A percentile compares a stretch with the other conserved stretches of the same genome.
Evolutionary conservation across 2,329 filamentous ascomycete species (phyloP).

Genomic region (Penicillium freii): DNA sequence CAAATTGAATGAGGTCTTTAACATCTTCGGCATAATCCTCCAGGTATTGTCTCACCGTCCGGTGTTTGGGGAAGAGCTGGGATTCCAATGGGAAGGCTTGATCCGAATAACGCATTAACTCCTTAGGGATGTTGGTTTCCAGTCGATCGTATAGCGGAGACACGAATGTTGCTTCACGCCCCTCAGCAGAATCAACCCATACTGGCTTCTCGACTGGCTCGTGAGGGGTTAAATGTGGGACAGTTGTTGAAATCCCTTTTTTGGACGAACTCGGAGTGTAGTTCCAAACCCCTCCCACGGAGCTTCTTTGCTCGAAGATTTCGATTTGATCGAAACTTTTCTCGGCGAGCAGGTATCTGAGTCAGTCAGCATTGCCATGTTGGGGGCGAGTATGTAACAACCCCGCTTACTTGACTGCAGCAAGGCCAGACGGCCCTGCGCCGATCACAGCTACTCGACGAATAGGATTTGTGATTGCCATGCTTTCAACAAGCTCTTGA

Average conservation of each 20-base stretch:
- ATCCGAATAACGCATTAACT: slow-evolving; percentile 78
- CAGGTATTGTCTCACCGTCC: slow-evolving; percentile 71
- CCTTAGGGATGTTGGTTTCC: slow-evolving; percentile 82
- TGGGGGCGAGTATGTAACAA: background rate
- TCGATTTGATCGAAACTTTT: slow-evolving; percentile 67
- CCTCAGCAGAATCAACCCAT: slow-evolving; percentile 37
- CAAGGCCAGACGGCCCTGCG: slow-evolving; percentile 75
- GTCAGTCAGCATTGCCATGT: slow-evolving; percentile 18
- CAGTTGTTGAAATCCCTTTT: slow-evolving; percentile 40
- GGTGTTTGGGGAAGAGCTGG: slow-evolving; percentile 71
- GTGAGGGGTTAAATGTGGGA: slow-evolving; percentile 68
- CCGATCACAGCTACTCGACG: slow-evolving; percentile 70
- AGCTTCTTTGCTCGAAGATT: slow-evolving; percentile 76
- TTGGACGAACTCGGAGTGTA: slow-evolving; percentile 59
- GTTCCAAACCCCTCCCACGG: slow-evolving; percentile 83
- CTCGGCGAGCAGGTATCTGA: slow-evolving; percentile 69
- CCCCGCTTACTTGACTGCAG: slow-evolving; percentile 63
- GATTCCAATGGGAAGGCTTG: slow-evolving; percentile 61
- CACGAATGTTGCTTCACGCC: slow-evolving; percentile 61
- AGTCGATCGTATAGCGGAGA: slow-evolving; percentile 79
- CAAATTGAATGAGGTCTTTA: slow-evolving; percentile 65
- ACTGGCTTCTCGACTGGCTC: slow-evolving; percentile 63
- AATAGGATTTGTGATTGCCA: slow-evolving; percentile 26
- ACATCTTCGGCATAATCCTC: slow-evolving; percentile 68
- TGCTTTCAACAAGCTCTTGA: slow-evolving; percentile 1